Conservation (phyloP, 176 grass and related monocot genomes). For the Carex scoparia region DNA sequence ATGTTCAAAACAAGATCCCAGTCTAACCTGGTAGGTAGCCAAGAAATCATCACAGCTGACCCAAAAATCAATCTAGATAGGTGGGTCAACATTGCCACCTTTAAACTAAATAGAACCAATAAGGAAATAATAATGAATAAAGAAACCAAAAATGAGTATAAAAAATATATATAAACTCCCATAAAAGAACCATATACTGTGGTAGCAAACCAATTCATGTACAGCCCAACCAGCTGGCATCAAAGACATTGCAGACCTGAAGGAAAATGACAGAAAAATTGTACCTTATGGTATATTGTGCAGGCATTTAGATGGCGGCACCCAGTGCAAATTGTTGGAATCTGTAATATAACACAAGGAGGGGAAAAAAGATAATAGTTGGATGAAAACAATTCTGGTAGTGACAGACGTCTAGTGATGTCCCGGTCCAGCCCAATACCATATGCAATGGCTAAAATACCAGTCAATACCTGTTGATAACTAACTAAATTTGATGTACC, state of each 20-base stretch:
- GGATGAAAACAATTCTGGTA: background rate
- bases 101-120: too few species aligned
- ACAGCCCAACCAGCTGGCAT: background rate
- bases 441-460: background rate
- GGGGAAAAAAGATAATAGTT: background rate
- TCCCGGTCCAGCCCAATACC: background rate
- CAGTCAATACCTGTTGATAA: background rate
- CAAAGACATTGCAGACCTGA: background rate
- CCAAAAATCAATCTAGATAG: too few species aligned
- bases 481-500: background rate
- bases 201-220: constrained; percentile 1
- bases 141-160: background rate
- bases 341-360: constrained; percentile 41
- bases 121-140: too few species aligned
- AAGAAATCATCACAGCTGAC: too few species aligned
- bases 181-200: background rate
- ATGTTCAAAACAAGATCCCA: too few species aligned
- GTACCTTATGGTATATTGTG: constrained; percentile 87
- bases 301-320: constrained; percentile 78
- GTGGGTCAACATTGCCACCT: too few species aligned
- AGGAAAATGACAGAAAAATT: background rate
- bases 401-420: background rate
- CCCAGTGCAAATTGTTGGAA: constrained; percentile 58
- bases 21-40: too few species aligned
- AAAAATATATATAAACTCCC: background rate